Evolutionary conservation across 345 rosid genomes (phyloP), one percentile per base, ranked within the genome.

Genomic region (Anastatica hierochuntica): DNA sequence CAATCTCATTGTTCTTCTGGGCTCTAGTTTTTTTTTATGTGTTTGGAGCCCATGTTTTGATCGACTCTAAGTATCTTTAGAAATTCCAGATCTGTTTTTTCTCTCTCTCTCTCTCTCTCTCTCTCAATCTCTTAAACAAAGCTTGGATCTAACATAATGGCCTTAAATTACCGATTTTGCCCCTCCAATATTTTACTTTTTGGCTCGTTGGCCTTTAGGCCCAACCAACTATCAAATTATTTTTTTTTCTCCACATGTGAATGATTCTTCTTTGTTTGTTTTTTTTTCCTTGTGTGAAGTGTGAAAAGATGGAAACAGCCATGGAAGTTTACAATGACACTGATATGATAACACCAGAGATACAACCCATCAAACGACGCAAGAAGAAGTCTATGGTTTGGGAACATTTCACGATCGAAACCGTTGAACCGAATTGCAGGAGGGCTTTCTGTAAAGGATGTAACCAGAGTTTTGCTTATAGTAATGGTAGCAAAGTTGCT

Each of bases 401-500:
- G 96, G 98, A 90, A 29, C 77, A 84, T 66, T 90, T 90, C 67
- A 84, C 96, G 1, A 79, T 90, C 20, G 84, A 87, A 68, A 54
- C 47, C 1, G 83, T 88, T 0, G 73, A 90, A 36, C 63, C 90
- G 2, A 84, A 76, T 42, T 77, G 89, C 68, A 79, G 92, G 70
- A 79, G 98, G 58, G 98, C 95, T 26, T 77, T 68, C 63, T 90
- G 98, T 74, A 90, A 87, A 49, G 88, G 76, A 50, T 90, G 98
- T 84, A 90, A 81, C 57, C 95, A 87, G 72, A 90, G 92, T 64
- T 90, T 90, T 75, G 96, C 96, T n/a, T 90, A 90, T 49, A 87
- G 98, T 72, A 84, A 82, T 1, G 98, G 98, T 49, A 69, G 83
- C 1, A 87, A 90, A 67, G 98, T 90, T 4, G 94, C 96, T 48